Evolutionary conservation across 140 eudicot genomes (phyloP), one percentile per base, ranked within the genome.

Genomic region (Anethum foeniculum): DNA sequence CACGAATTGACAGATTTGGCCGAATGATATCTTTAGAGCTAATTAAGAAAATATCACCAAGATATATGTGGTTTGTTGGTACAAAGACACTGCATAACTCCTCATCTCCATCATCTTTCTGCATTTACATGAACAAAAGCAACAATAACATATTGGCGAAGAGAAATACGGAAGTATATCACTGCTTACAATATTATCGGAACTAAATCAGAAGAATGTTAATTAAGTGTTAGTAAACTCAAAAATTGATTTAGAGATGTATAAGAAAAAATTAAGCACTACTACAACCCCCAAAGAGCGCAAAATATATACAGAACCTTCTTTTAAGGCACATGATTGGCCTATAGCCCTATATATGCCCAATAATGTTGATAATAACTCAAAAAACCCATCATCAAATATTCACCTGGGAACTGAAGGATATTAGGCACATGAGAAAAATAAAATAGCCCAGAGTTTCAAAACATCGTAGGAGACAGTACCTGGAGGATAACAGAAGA

Each of bases 401-500:
- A n/a, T 62, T 62, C 69, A n/a, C 41, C 16, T 68, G 10, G 41
- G 38, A 32, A 68, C 8, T 32, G 7, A 4, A 68, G 25, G 8
- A 32, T 30, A 11, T 28, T 12, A 10, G 1, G 23, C 44, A 16
- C 3, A 32, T 68, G 73, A 65, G 19, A 30, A 14, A 65, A 25
- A 30, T 25, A 25, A 30, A 1, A 19, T 34, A 19, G 2, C 75
- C 23, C 43, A 32, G 34, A 8, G 16, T 69, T 28, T 11, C 18
- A 18, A 52, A 15, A 34, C 36, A 6, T 2, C 3, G 21, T 28
- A 28, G 11, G 9, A 69, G 23, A 30, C 38, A 13, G 75, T 32
- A 30, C 75, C 43, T 32, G 97, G 39, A 92, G 91, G 58, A 80
- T 46, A 58, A 92, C 91, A 67, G 94, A 85, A 56, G 97, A 92